Percentiles rank a stretch among this genome's conserved stretches.
These are phyloP conservation scores for Podosphaera fusca DNA, from an alignment of 2,329 filamentous ascomycete species.

Conservation along the genomic window DNA sequence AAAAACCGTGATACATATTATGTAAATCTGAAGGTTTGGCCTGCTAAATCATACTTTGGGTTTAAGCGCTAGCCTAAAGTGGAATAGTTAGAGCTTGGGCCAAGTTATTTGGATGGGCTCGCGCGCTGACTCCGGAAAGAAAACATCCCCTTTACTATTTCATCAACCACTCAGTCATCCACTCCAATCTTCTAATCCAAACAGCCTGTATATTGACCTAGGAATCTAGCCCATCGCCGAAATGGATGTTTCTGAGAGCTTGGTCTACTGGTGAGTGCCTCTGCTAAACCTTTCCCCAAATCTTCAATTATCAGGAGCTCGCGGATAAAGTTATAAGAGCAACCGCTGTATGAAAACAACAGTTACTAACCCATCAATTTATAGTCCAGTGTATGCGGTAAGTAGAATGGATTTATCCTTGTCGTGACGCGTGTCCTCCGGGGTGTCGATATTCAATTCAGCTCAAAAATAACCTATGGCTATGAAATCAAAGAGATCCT, in stretches of 20 bases:
- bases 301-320: not conserved
- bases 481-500: slow-evolving; percentile 7
- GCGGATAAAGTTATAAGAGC: not conserved
- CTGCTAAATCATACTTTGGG: no score
- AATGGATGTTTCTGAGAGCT: slow-evolving; percentile 44
- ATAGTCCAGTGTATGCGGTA: slow-evolving; percentile 95
- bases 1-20: no score
- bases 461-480: not conserved
- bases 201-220: not conserved
- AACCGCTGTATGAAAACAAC: not conserved
- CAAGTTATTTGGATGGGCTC: no score
- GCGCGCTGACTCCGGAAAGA: no score
- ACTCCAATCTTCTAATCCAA: slow-evolving; percentile 3
- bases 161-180: not conserved
- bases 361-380: not conserved
- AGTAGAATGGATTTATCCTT: slow-evolving; percentile 25
- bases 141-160: no score
- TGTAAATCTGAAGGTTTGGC: no score
- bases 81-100: no score
- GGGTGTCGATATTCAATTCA: not conserved
- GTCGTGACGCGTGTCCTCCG: no score
- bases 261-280: slow-evolving; percentile 38
- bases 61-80: no score
- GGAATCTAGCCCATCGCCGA: slow-evolving; percentile 19
- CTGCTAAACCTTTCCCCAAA: slow-evolving; percentile 9